Base-by-base conservation (phyloP, 2,329 filamentous ascomycete genomes). In the Basipetospora chlamydospora region DNA sequence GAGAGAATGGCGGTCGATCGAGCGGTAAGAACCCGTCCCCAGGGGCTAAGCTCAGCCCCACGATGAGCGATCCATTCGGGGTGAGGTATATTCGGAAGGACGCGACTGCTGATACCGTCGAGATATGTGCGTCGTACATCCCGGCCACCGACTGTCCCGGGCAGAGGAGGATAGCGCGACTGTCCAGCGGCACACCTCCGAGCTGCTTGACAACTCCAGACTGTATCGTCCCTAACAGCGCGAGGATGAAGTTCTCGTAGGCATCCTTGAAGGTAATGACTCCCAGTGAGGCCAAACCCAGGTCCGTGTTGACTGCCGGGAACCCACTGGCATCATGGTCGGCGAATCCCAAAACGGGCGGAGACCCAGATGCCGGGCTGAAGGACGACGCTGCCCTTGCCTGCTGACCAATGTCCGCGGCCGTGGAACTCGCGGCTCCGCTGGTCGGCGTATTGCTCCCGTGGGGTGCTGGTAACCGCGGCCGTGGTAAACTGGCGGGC, bases 31-130 rank as follows among this genome's bases (percentile, higher is more conserved):
- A 23, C 13, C 36, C 29, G 18, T 33, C 31, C 6, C 37, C 37
- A 12, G 30, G 20, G 33, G 39, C 28, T 31, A 35, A 18, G 26
- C 22, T 26, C 16, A 35, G 28, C 21, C 26, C 61, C 21, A 73
- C 53, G 12, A 73, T 51, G 6, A 75, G 54, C 9, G 61, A 61
- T 3, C 70, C 70, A 0, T 66, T 67, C 2, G 67, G 73, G 6
- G 71, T 73, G 33, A 74, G 48, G 42, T 71, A 69, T 10, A 66
- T 58, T 32, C 63, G 62, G n/a, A 75, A 59, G 7, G 66, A 70
- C 3, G 64, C 69, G 17, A 68, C 49, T 4, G 66, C 36, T 15
- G 42, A 36, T 10, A 29, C 39, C 17, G 12, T 12, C 2, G 36
- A 28, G 11, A 23, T 11, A n/a, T 18, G 9, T n/a, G 21, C 26